A percentile compares a stretch with the other conserved stretches of the same genome.
Conservation (phyloP, 2,329 filamentous ascomycete genomes). For the Fusarium stilboides region DNA sequence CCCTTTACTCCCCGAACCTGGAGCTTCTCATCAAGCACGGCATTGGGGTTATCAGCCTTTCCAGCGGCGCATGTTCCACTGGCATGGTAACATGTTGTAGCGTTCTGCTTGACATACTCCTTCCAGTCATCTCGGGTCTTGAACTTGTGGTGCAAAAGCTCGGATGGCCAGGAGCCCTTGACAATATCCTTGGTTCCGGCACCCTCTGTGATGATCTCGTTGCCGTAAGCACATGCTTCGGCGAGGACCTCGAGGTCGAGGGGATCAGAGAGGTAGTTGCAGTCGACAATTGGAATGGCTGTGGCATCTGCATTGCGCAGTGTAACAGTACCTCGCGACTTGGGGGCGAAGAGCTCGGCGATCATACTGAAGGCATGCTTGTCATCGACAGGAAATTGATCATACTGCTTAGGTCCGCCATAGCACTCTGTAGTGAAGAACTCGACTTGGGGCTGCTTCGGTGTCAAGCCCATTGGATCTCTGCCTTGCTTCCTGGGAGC, state of each 20-base stretch:
- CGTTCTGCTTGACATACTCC: constrained; percentile 69
- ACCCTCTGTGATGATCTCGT: constrained; percentile 73
- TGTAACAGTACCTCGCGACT: constrained; percentile 69
- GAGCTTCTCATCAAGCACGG: constrained; percentile 69
- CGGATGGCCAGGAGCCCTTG: constrained; percentile 72
- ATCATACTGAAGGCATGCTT: constrained; percentile 72
- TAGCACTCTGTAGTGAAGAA: constrained; percentile 76
- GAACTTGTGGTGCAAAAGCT: constrained; percentile 66
- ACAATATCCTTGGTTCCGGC: constrained; percentile 71
- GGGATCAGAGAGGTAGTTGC: constrained; percentile 70
- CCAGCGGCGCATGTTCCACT: constrained; percentile 55
- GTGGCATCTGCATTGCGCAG: constrained; percentile 64
- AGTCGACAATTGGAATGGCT: constrained; percentile 70
- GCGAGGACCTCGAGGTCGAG: constrained; percentile 72
- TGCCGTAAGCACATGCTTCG: constrained; percentile 71
- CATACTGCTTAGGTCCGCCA: constrained; percentile 71
- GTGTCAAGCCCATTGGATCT: constrained; percentile 74
- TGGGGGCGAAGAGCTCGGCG: constrained; percentile 70
- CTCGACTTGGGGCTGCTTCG: constrained; percentile 72
- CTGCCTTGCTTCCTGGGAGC: constrained; percentile 65
- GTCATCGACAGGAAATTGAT: constrained; percentile 66
- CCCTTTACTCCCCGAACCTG: constrained; percentile 66
- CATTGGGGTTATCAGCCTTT: constrained; percentile 62
- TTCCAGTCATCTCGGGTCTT: constrained; percentile 69
- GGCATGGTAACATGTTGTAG: constrained; percentile 66